phyloP scores from a whole-genome alignment of 2,329 filamentous ascomycete species.

The Colletotrichum tropicale region DNA sequence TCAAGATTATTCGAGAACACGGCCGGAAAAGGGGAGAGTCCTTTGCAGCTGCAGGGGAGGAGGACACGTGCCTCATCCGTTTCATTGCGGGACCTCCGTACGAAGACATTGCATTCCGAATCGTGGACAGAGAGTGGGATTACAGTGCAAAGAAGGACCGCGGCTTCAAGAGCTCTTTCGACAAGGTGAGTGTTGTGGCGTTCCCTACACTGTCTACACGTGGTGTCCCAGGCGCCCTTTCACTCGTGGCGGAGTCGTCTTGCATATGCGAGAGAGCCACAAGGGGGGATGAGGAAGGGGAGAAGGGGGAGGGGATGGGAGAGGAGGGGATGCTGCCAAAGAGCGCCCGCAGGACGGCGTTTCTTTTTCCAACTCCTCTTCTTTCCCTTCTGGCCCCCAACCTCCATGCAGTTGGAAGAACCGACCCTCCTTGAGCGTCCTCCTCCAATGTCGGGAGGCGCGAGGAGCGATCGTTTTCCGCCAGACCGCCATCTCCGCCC shows the following conservation, averaged over 20 bases:
- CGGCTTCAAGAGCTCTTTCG: constrained; percentile 95
- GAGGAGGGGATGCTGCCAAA: neutral
- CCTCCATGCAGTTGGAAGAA: neutral
- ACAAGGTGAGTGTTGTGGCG: constrained; percentile 70
- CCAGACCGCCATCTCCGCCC: neutral
- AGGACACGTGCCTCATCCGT: constrained; percentile 94
- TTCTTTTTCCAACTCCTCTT: neutral
- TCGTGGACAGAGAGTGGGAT: constrained; percentile 99
- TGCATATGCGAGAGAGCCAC: neutral
- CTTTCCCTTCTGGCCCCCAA: neutral
- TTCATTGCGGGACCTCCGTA: constrained; percentile 97
- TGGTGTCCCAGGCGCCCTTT: neutral
- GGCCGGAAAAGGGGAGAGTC: constrained; percentile 89
- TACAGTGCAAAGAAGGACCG: constrained; percentile 95
- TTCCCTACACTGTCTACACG: neutral
- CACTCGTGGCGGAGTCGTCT: neutral
- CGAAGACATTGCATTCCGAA: constrained; percentile 94
- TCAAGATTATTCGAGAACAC: constrained; percentile 92
- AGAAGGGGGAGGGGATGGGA: neutral
- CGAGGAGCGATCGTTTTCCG: neutral
- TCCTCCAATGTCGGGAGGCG: constrained; percentile 1
- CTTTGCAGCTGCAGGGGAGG: constrained; percentile 90
- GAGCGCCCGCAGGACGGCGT: constrained; percentile 2
- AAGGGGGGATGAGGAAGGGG: neutral
- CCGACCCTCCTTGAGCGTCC: neutral